Percentiles rank a stretch among this genome's conserved stretches.
phyloP scores from a whole-genome alignment of 768 basidiomycete genomes.

The Hemileccinum rubropunctum region DNA sequence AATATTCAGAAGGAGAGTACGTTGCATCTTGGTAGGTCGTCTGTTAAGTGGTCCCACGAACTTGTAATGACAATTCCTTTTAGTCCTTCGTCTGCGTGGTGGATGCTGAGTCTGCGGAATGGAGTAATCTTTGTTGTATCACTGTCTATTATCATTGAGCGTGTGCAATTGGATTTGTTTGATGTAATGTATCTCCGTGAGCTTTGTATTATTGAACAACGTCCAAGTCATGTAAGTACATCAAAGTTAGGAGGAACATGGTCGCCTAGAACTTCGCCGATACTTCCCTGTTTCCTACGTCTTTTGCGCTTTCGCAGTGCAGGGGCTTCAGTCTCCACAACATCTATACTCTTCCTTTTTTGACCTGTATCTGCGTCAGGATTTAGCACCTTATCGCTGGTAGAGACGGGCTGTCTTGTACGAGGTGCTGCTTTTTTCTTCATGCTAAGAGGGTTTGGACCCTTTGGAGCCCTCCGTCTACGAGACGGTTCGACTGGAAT shows the following conservation, averaged over 20 bases:
- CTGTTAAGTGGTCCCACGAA: not conserved
- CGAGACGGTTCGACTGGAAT: constrained; percentile 41
- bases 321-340: not conserved
- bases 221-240: not conserved
- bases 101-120: constrained; percentile 44
- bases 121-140: not conserved
- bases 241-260: not conserved
- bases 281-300: constrained; percentile 11
- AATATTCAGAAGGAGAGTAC: constrained; percentile 77
- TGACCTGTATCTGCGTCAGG: not conserved
- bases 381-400: not conserved
- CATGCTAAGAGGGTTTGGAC: constrained; percentile 88
- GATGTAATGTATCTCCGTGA: too few relatives aligned
- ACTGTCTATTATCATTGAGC: not conserved
- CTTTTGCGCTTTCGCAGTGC: constrained; percentile 22
- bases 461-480: constrained; percentile 71
- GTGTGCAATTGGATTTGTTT: not conserved
- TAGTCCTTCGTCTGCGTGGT: constrained; percentile 78
- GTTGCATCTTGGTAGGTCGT: constrained; percentile 48
- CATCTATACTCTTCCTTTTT: constrained; percentile 18
- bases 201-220: not conserved
- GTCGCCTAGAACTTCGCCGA: not conserved
- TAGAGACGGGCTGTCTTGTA: not conserved
- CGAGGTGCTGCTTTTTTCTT: constrained; percentile 70
- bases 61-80: not conserved